phyloP scores from a whole-genome alignment of 2,329 filamentous ascomycete species.

The Spiromastix sp. region DNA sequence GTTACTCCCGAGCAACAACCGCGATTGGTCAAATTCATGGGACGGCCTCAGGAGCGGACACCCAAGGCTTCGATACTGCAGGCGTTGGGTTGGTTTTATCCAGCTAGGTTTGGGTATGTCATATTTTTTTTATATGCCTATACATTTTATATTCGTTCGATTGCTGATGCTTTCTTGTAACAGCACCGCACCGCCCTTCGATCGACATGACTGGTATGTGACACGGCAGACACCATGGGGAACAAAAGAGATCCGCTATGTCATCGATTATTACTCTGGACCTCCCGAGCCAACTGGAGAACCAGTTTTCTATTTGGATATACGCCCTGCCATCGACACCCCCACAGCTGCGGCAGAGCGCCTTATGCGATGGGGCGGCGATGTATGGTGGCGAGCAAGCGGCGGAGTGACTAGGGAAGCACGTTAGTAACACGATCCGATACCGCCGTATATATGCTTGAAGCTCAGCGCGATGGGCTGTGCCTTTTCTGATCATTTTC shows the following conservation, averaged over 20 bases:
- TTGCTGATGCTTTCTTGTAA: slow-evolving; percentile 2
- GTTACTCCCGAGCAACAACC: slow-evolving; percentile 35
- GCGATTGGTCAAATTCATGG: slow-evolving; percentile 75
- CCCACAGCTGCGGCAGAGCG: slow-evolving; percentile 73
- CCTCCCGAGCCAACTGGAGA: slow-evolving; percentile 74
- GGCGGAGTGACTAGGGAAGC: slow-evolving; percentile 58
- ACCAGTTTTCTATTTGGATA: slow-evolving; percentile 92
- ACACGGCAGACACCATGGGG: slow-evolving; percentile 58
- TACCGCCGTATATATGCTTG: too few relatives aligned
- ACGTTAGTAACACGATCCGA: too few relatives aligned
- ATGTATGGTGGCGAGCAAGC: slow-evolving; percentile 85
- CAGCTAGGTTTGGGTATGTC: slow-evolving; percentile 63
- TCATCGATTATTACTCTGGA: slow-evolving; percentile 93
- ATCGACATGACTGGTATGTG: slow-evolving; percentile 96
- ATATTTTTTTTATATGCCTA: background rate
- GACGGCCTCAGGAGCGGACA: slow-evolving; percentile 77
- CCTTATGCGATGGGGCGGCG: slow-evolving; percentile 77
- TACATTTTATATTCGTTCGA: slow-evolving; percentile 10
- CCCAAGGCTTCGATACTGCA: slow-evolving; percentile 83
- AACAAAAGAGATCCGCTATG: slow-evolving; percentile 72
- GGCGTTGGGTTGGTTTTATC: slow-evolving; percentile 67
- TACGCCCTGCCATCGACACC: slow-evolving; percentile 76
- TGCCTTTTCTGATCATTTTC: too few relatives aligned
- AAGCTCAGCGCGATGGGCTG: too few relatives aligned
- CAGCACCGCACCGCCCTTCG: slow-evolving; percentile 78